A percentile compares a stretch with the other conserved stretches of the same genome.
These are phyloP conservation scores for Carpinus viminea DNA, from an alignment of 306 rosid species.

Conservation along the genomic window DNA sequence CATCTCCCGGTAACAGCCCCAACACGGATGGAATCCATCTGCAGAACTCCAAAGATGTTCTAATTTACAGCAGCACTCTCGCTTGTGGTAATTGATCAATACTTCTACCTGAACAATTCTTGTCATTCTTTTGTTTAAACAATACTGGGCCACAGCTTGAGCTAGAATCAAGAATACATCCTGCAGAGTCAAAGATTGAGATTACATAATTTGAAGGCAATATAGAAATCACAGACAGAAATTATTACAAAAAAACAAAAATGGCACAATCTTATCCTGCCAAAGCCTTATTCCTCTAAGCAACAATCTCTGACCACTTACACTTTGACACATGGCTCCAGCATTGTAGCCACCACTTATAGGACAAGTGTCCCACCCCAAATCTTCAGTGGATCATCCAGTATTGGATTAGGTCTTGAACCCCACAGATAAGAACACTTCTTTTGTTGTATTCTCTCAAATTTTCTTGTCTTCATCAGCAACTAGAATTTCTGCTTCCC, in stretches of 20 bases:
- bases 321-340: constrained; percentile 34
- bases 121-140: constrained; percentile 12
- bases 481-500: constrained; percentile 14
- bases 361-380: constrained; percentile 28
- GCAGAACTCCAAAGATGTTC: constrained; percentile 81
- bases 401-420: constrained; percentile 25
- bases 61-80: constrained; percentile 62
- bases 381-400: constrained; percentile 33
- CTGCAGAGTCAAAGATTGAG: background rate
- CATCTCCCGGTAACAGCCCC: constrained; percentile 87
- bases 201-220: background rate
- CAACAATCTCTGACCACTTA: constrained; percentile 24
- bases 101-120: constrained; percentile 7
- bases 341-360: constrained; percentile 25
- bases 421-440: constrained; percentile 17
- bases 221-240: constrained; percentile 16
- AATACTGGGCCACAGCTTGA: background rate
- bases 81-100: constrained; percentile 72
- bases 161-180: background rate
- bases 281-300: constrained; percentile 3
- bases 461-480: constrained; percentile 26
- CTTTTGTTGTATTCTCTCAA: constrained; percentile 19
- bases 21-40: constrained; percentile 98
- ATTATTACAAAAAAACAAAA: background rate
- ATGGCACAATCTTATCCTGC: constrained; percentile 40